A percentile compares a stretch with the other conserved stretches of the same genome.
Evolutionary conservation across 495 filamentous ascomycete genomes (phyloP).

Genomic region (Physcia stellaris): DNA sequence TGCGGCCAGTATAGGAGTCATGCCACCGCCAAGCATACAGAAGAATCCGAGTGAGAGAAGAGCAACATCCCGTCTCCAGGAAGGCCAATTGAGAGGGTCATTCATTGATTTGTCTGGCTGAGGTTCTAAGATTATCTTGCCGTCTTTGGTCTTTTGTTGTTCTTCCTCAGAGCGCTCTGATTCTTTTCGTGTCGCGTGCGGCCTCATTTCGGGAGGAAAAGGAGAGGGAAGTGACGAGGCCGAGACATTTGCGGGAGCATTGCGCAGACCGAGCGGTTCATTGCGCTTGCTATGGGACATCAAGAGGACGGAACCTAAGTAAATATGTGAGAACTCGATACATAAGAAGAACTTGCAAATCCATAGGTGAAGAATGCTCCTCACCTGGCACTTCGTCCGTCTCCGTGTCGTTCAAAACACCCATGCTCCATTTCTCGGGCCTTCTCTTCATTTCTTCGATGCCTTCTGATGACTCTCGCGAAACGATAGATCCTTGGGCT

Average conservation of each 20-base stretch:
- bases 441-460: conserved; percentile 9
- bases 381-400: conserved; percentile 89
- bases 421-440: conserved; percentile 53
- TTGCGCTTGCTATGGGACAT: conserved; percentile 59
- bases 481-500: too few species aligned
- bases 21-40: conserved; percentile 85
- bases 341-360: too few species aligned
- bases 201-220: conserved; percentile 26
- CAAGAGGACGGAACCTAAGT: conserved; percentile 70
- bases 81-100: conserved; percentile 88
- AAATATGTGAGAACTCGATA: conserved; percentile 2
- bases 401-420: conserved; percentile 66
- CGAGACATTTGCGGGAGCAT: conserved; percentile 61
- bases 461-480: conserved; percentile 3
- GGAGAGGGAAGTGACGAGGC: conserved; percentile 57
- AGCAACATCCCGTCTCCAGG: conserved; percentile 68
- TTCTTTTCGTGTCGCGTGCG: conserved; percentile 2
- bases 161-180: conserved; percentile 25
- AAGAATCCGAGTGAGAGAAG: conserved; percentile 79
- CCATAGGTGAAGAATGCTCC: background rate
- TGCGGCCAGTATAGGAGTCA: conserved; percentile 82
- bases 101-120: conserved; percentile 86
- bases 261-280: conserved; percentile 66
- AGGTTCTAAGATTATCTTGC: conserved; percentile 76
- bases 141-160: conserved; percentile 69